phyloP scores from a whole-genome alignment of 106 monocot genomes.

The Platanthera zijinensis region DNA sequence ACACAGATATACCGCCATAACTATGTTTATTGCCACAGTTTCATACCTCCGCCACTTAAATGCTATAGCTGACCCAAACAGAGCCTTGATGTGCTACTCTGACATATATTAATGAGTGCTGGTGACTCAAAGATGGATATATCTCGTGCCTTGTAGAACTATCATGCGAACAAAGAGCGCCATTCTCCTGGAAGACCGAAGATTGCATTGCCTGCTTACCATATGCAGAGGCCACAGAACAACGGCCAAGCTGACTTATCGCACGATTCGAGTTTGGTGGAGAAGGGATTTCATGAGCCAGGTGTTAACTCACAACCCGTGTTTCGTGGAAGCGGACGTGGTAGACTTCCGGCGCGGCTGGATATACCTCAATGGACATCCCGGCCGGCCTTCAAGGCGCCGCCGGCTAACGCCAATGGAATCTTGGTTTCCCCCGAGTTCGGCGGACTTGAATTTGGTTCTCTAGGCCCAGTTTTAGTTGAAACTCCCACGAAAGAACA shows the following conservation, averaged over 20 bases:
- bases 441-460: slow-evolving; percentile 45
- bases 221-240: slow-evolving; percentile 15
- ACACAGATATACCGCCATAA: too few relatives aligned
- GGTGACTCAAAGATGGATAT: too few relatives aligned
- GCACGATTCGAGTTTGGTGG: slow-evolving; percentile 12
- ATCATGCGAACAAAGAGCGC: slow-evolving; percentile 26
- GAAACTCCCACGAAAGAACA: slow-evolving; percentile 8
- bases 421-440: not conserved
- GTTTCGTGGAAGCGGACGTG: slow-evolving; percentile 21
- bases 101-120: too few relatives aligned
- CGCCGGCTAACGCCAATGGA: slow-evolving; percentile 19
- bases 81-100: too few relatives aligned
- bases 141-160: slow-evolving; percentile 27
- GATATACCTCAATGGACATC: slow-evolving; percentile 12
- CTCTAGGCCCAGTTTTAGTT: slow-evolving; percentile 26
- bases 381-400: slow-evolving; percentile 13
- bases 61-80: not conserved
- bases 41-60: not conserved
- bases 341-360: slow-evolving; percentile 7
- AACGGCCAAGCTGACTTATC: slow-evolving; percentile 5
- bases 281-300: slow-evolving; percentile 17
- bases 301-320: slow-evolving; percentile 2
- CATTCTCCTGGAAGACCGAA: slow-evolving; percentile 33
- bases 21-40: not conserved
- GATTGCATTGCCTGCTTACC: slow-evolving; percentile 14